phyloP scores from a whole-genome alignment of 139 green algal genomes.

The Desmodesmus armatus region DNA sequence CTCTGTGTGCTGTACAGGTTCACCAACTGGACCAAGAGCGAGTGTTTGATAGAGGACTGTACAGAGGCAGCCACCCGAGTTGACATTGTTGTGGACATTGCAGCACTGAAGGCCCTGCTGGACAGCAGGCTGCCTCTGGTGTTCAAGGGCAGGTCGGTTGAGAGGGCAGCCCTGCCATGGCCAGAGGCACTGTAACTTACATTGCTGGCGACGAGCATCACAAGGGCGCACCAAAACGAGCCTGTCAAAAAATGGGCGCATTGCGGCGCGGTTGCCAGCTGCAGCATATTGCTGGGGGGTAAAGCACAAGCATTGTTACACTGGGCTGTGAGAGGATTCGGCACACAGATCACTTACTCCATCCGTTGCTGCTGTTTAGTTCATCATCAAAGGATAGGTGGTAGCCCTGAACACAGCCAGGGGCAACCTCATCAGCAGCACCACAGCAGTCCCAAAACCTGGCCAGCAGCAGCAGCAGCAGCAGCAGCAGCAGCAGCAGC shows the following conservation, averaged over 20 bases:
- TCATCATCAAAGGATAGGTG: slow-evolving; percentile 60
- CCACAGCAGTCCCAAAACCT: slow-evolving; percentile 81
- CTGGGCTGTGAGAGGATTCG: no score
- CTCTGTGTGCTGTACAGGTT: slow-evolving; percentile 32
- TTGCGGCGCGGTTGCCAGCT: no score
- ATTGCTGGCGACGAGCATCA: no score
- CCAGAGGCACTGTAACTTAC: slow-evolving; percentile 43
- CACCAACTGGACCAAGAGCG: slow-evolving; percentile 63
- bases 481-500: neutral
- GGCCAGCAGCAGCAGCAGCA: neutral
- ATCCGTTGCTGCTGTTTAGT: slow-evolving; percentile 32
- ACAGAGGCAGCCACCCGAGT: slow-evolving; percentile 80
- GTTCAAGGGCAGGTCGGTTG: slow-evolving; percentile 61
- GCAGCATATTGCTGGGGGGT: no score
- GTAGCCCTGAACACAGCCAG: slow-evolving; percentile 54
- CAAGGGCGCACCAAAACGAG: no score
- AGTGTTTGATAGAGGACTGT: slow-evolving; percentile 77
- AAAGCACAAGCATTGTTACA: no score
- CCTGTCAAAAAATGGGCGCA: no score
- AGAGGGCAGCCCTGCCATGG: slow-evolving; percentile 69
- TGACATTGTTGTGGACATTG: slow-evolving; percentile 72
- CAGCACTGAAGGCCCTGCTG: slow-evolving; percentile 60
- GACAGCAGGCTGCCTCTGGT: slow-evolving; percentile 74
- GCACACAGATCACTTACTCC: no score
- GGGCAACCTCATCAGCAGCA: slow-evolving; percentile 56